phyloP scores from a whole-genome alignment of 352 stramenopile species.

The Pythium insidiosum region DNA sequence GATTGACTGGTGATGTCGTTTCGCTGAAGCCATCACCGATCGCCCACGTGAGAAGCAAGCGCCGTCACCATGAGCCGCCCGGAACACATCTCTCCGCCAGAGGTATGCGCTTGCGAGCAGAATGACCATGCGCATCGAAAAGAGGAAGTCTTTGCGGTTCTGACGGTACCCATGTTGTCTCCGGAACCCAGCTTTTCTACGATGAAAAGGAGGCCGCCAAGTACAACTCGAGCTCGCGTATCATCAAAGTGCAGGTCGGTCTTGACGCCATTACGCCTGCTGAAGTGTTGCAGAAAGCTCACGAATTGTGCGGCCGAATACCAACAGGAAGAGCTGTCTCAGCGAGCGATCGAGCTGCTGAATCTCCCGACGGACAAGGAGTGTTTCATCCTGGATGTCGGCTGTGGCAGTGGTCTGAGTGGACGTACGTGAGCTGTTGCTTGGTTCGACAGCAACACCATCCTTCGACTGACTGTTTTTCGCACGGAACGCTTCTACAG shows the following conservation, averaged over 20 bases:
- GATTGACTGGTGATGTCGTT: no score
- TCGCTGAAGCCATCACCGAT: no score
- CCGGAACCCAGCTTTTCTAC: conserved; percentile 76
- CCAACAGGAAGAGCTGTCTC: conserved; percentile 89
- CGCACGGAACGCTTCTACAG: conserved; percentile 23
- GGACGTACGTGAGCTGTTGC: conserved; percentile 46
- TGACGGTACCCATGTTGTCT: neutral
- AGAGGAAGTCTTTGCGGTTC: no score
- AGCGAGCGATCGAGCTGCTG: conserved; percentile 96
- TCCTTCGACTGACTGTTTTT: conserved; percentile 6
- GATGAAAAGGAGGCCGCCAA: conserved; percentile 90
- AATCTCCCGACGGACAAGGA: conserved; percentile 86
- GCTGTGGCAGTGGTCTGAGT: conserved; percentile 95
- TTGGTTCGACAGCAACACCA: conserved; percentile 5
- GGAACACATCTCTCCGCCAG: conserved; percentile 77
- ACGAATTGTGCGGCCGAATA: neutral
- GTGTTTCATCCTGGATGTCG: conserved; percentile 94
- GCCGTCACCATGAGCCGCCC: conserved; percentile 83
- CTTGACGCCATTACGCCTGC: no score
- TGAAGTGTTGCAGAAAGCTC: no score
- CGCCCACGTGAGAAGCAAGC: no score
- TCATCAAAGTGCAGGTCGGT: conserved; percentile 91
- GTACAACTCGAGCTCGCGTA: conserved; percentile 90
- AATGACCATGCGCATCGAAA: no score
- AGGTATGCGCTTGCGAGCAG: conserved; percentile 42